These are phyloP conservation scores for Quercus aquifolioides DNA, from an alignment of 306 rosid genomes.

Conservation along the genomic window DNA sequence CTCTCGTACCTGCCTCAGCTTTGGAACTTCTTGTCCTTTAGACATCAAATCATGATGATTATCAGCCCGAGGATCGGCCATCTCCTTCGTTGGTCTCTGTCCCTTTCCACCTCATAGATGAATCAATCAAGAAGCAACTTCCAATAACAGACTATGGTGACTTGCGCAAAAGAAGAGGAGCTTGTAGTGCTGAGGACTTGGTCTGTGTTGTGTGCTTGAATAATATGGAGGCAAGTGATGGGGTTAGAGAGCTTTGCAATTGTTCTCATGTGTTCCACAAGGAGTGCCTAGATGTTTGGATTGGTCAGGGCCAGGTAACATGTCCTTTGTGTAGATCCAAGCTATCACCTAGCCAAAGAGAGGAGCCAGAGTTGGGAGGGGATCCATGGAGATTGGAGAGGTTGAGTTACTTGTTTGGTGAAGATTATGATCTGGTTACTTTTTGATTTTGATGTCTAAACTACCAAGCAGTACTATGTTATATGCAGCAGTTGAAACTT, in stretches of 20 bases:
- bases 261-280: conserved; percentile 27
- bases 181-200: not conserved
- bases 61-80: not conserved
- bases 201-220: conserved; percentile 29
- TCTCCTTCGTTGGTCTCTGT: not conserved
- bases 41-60: not conserved
- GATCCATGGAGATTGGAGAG: conserved; percentile 26
- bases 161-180: not conserved
- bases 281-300: conserved; percentile 34
- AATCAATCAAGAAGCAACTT: not conserved
- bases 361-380: not conserved
- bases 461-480: too few relatives aligned
- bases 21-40: not conserved
- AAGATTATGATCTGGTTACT: not conserved
- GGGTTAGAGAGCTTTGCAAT: conserved; percentile 21
- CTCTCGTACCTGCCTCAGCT: not conserved
- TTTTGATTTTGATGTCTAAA: not conserved
- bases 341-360: not conserved
- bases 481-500: too few relatives aligned
- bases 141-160: not conserved
- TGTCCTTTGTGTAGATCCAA: conserved; percentile 35
- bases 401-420: conserved; percentile 26
- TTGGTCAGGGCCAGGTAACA: conserved; percentile 15
- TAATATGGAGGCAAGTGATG: not conserved
- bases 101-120: not conserved